Evolutionary conservation across 2,329 filamentous ascomycete genomes (phyloP).

Genomic region (Teratosphaeria gauchensis): DNA sequence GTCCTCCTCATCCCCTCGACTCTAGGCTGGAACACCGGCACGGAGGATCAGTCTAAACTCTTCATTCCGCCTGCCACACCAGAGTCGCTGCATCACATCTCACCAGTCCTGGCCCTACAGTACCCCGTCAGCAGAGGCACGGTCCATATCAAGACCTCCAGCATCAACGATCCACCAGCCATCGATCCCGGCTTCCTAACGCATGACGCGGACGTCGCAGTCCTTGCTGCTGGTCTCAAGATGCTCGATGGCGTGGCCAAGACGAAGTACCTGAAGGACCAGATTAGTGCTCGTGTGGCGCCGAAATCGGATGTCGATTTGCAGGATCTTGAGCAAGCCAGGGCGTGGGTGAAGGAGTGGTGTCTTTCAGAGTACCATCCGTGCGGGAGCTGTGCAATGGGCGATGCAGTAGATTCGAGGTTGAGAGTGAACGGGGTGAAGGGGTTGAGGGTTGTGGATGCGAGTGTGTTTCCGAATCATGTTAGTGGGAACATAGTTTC

Average conservation of each 20-base stretch:
- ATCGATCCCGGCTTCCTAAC: conserved; percentile 27
- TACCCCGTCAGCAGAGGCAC: conserved; percentile 19
- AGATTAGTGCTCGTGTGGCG: no score
- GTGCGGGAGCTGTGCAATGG: not conserved
- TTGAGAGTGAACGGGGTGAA: not conserved
- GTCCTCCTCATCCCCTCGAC: conserved; percentile 26
- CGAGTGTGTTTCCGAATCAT: not conserved
- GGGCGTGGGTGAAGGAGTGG: not conserved
- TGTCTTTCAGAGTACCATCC: not conserved
- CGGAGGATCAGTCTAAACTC: conserved; percentile 20
- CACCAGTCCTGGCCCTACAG: conserved; percentile 20
- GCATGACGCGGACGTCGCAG: conserved; percentile 12
- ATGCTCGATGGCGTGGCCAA: no score
- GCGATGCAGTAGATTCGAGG: not conserved
- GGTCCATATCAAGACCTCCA: conserved; percentile 21
- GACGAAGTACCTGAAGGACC: no score
- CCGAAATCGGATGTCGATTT: no score
- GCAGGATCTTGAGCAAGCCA: not conserved
- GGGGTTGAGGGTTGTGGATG: not conserved
- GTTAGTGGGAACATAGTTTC: not conserved
- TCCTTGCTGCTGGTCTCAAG: no score
- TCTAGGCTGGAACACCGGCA: conserved; percentile 16
- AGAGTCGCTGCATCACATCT: conserved; percentile 13
- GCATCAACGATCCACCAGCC: conserved; percentile 16
- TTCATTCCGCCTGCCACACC: conserved; percentile 14